Evolutionary conservation across 805 yeast species (phyloP).

Genomic region (Schwanniomyces vanrijiae): DNA sequence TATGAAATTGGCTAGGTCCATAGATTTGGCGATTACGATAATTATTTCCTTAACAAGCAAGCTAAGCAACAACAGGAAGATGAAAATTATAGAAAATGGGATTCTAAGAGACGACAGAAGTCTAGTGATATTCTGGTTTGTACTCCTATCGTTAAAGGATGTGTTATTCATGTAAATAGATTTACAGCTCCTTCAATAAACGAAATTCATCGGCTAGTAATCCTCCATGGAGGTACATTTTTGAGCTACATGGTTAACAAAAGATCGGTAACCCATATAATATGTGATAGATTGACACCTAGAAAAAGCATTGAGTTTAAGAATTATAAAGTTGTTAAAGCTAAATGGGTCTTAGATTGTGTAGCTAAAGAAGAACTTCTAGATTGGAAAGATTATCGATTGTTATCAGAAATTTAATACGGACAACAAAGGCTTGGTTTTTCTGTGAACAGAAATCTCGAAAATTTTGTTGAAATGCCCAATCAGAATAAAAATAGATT

Average conservation of each 20-base stretch:
- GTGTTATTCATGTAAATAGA: constrained; percentile 82
- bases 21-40: constrained; percentile 64
- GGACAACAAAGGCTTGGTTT: constrained; percentile 48
- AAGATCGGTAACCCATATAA: constrained; percentile 76
- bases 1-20: constrained; percentile 19
- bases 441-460: constrained; percentile 6
- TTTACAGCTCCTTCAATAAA: constrained; percentile 79
- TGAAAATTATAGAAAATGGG: constrained; percentile 50
- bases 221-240: constrained; percentile 78
- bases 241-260: constrained; percentile 68
- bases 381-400: constrained; percentile 69
- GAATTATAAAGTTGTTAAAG: constrained; percentile 73
- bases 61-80: constrained; percentile 62
- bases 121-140: constrained; percentile 15
- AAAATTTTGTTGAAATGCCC: no score
- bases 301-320: constrained; percentile 65
- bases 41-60: constrained; percentile 63
- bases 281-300: constrained; percentile 79
- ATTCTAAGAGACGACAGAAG: constrained; percentile 32
- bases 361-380: constrained; percentile 46
- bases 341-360: constrained; percentile 78
- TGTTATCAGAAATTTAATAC: constrained; percentile 50
- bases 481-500: constrained; percentile 2
- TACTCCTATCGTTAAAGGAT: constrained; percentile 55
- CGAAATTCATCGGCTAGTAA: constrained; percentile 68